Evolutionary conservation across 306 rosid genomes (phyloP), one percentile per base, ranked within the genome.

Genomic region (Echinosophora koreensis): DNA sequence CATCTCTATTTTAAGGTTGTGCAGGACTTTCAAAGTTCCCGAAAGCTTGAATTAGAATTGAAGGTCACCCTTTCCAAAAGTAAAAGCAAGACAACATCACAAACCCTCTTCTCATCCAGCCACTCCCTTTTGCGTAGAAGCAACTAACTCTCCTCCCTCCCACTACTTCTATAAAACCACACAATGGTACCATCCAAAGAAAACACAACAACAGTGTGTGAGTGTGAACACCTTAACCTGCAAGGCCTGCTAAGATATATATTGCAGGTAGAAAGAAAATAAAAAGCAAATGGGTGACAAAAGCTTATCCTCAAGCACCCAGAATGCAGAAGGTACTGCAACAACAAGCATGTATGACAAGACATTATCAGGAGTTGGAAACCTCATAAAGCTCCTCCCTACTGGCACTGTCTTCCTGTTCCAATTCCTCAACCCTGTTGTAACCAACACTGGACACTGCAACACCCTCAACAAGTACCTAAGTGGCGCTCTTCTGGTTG

Each of bases 391-490:
- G 77, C 88, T 90, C 77, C 97, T 95, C 44, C 98, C 98, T 0
- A 95, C 96, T 0, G 97, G 96, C 51, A 92, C 98, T 0, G 86
- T 92, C 15, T 92, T 95, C 84, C 50, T 89, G 41, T 92, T 85
- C 82, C 97, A 88, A 8, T 95, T 88, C 69, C 89, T 92, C 27
- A 92, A 76, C 81, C 98, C 97, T 0, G 69, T 89, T 10, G 15
- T 88, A 0, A 88, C 97, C 81, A 87, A 92, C 85, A 80, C 3
- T 57, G 98, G 98, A 47, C 69, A 85, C 14, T 94, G 98, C 90
- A 5, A 12, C 17, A 30, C 78, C 27, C 0, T 86, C 69, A 80
- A 90, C 87, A 92, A 90, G 72, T 87, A 77, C 81, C 74, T 90
- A 4, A 86, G 84, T 13, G 30, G 68, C 16, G 42, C 58, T 9